Evolutionary conservation across 306 rosid genomes (phyloP).

Genomic region (Vicia villosa): DNA sequence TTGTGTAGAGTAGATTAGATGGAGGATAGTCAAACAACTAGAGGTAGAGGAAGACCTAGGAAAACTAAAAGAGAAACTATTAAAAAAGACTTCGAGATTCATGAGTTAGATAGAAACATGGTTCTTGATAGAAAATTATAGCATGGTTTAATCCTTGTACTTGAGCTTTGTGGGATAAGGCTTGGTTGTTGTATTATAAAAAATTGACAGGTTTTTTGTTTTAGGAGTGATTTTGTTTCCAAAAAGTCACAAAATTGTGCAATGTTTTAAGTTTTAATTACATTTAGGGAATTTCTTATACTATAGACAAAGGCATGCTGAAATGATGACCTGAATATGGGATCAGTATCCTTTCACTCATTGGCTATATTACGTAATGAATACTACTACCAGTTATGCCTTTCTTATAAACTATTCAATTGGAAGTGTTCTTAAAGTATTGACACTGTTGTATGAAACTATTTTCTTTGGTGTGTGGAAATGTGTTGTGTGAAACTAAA

Average conservation of each 20-base stretch:
- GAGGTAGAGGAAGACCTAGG: too few relatives aligned
- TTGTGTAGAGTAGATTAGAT: too few relatives aligned
- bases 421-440: not conserved
- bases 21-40: too few relatives aligned
- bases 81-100: too few relatives aligned
- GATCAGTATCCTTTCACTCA: slow-evolving; percentile 4
- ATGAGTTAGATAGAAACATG: too few relatives aligned
- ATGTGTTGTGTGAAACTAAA: slow-evolving; percentile 1
- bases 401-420: slow-evolving; percentile 1
- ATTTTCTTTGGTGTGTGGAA: slow-evolving; percentile 19
- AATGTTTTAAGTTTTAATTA: slow-evolving; percentile 14
- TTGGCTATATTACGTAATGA: slow-evolving; percentile 3
- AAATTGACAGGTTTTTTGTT: not conserved
- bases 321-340: not conserved
- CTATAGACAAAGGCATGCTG: not conserved
- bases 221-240: slow-evolving; percentile 10
- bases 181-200: too few relatives aligned
- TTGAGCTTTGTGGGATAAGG: too few relatives aligned
- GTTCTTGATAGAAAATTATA: too few relatives aligned
- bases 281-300: slow-evolving; percentile 3
- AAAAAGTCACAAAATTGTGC: not conserved
- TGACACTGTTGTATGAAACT: not conserved
- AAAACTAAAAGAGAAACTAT: too few relatives aligned
- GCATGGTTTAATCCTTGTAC: too few relatives aligned
- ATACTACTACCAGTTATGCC: not conserved